Percentiles rank a stretch among this genome's conserved stretches.
These are phyloP conservation scores for Lathyrus sativus DNA, from an alignment of 306 rosid species.

Conservation along the genomic window DNA sequence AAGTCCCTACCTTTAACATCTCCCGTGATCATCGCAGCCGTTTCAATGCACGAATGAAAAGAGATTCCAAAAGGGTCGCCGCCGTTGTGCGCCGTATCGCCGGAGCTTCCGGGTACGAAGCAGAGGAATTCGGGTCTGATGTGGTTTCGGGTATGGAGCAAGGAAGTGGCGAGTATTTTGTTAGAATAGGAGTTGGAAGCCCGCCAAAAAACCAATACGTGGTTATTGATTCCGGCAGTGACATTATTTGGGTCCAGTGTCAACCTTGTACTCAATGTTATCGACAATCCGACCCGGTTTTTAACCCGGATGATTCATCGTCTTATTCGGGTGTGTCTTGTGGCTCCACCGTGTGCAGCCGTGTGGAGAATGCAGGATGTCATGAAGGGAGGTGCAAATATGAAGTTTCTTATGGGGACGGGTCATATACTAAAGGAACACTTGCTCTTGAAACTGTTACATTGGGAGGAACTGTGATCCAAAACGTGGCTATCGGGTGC, in stretches of 20 bases:
- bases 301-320: slow-evolving; percentile 73
- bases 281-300: slow-evolving; percentile 89
- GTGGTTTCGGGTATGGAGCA: slow-evolving; percentile 90
- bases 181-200: slow-evolving; percentile 84
- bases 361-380: slow-evolving; percentile 72
- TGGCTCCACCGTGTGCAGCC: slow-evolving; percentile 68
- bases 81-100: slow-evolving; percentile 49
- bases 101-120: slow-evolving; percentile 21
- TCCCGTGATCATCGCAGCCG: slow-evolving; percentile 26
- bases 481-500: slow-evolving; percentile 84
- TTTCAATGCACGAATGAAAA: slow-evolving; percentile 56
- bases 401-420: slow-evolving; percentile 86
- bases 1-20: slow-evolving; percentile 33
- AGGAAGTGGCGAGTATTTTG: slow-evolving; percentile 93
- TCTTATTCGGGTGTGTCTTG: slow-evolving; percentile 75
- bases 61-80: slow-evolving; percentile 66
- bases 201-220: slow-evolving; percentile 83
- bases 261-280: slow-evolving; percentile 84
- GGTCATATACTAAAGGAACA: slow-evolving; percentile 88
- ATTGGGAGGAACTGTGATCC: slow-evolving; percentile 64
- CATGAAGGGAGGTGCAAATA: slow-evolving; percentile 76
- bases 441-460: slow-evolving; percentile 88
- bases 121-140: slow-evolving; percentile 72
- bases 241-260: slow-evolving; percentile 95
- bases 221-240: slow-evolving; percentile 94